These are phyloP conservation scores for Candida chauliodis DNA, from an alignment of 805 yeast species.

Conservation along the genomic window DNA sequence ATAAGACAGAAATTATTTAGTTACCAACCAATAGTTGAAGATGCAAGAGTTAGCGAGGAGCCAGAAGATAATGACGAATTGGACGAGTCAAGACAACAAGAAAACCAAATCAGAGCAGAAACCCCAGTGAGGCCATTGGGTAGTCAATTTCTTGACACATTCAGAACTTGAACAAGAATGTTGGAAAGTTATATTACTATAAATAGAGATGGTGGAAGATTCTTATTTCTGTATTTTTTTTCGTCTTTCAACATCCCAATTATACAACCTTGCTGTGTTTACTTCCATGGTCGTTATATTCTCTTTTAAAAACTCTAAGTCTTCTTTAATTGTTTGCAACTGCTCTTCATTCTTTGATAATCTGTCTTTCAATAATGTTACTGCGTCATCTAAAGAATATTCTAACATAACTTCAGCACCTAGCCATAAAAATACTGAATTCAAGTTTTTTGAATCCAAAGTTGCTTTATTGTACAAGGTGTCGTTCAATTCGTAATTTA, in stretches of 20 bases:
- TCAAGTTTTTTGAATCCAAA: slow-evolving; percentile 52
- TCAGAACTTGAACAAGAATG: slow-evolving; percentile 48
- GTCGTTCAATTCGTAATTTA: slow-evolving; percentile 91
- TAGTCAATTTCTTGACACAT: slow-evolving; percentile 57
- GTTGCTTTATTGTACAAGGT: slow-evolving; percentile 84
- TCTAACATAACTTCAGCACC: slow-evolving; percentile 98
- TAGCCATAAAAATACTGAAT: slow-evolving; percentile 82
- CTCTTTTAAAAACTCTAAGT: slow-evolving; percentile 76
- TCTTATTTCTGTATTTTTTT: slow-evolving; percentile 20
- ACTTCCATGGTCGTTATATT: slow-evolving; percentile 98
- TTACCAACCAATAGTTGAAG: slow-evolving; percentile 8
- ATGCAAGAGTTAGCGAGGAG: slow-evolving; percentile 6
- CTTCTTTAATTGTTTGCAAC: slow-evolving; percentile 67
- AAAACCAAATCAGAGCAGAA: slow-evolving; percentile 41
- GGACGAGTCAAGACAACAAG: slow-evolving; percentile 26
- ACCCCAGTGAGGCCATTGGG: slow-evolving; percentile 63
- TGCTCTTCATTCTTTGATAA: slow-evolving; percentile 60
- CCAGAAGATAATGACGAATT: slow-evolving; percentile 18
- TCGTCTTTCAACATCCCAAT: slow-evolving; percentile 83
- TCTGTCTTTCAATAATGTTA: slow-evolving; percentile 59
- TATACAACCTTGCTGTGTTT: slow-evolving; percentile 87
- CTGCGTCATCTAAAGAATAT: slow-evolving; percentile 87
- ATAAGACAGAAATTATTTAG: slow-evolving; percentile 1
- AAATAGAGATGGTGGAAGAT: background rate
- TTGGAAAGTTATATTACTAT: background rate